These are phyloP conservation scores for Mimosa pudica DNA, from an alignment of 306 rosid genomes.

Conservation along the genomic window DNA sequence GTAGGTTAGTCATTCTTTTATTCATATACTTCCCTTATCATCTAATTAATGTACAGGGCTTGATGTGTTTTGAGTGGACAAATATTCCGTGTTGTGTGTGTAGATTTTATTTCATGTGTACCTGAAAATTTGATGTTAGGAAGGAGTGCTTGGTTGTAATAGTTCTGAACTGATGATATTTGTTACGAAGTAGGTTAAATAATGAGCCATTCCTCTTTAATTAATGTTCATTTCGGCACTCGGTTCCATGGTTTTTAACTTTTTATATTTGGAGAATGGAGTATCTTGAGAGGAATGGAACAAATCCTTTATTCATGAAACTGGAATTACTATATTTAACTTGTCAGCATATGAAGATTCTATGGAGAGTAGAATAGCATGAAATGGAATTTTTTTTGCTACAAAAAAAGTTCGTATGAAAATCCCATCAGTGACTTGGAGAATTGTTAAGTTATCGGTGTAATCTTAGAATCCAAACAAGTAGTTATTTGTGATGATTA, in stretches of 20 bases:
- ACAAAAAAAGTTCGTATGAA: not conserved
- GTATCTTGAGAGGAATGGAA: constrained; percentile 10
- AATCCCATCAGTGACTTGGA: constrained; percentile 2
- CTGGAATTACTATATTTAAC: constrained; percentile 3
- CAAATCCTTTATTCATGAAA: constrained; percentile 16
- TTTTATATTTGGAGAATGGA: not conserved
- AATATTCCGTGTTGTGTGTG: not conserved
- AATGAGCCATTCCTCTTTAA: not conserved
- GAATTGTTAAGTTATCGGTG: not conserved
- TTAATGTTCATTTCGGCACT: not conserved
- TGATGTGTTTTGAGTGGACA: constrained; percentile 2
- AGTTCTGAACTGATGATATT: not conserved
- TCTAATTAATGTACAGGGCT: constrained; percentile 1
- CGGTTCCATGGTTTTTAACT: not conserved
- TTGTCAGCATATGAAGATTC: not conserved
- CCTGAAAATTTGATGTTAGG: not conserved
- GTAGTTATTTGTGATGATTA: too few relatives aligned
- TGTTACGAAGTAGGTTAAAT: not conserved
- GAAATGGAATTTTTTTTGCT: not conserved
- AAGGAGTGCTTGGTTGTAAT: constrained; percentile 9
- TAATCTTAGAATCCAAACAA: constrained; percentile 1
- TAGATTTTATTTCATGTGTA: constrained; percentile 9
- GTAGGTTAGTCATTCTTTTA: constrained; percentile 54
- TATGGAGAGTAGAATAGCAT: not conserved
- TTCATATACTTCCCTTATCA: not conserved